Evolutionary conservation across 148 eudicot species (phyloP).

Genomic region (Amaranthus palmeri): DNA sequence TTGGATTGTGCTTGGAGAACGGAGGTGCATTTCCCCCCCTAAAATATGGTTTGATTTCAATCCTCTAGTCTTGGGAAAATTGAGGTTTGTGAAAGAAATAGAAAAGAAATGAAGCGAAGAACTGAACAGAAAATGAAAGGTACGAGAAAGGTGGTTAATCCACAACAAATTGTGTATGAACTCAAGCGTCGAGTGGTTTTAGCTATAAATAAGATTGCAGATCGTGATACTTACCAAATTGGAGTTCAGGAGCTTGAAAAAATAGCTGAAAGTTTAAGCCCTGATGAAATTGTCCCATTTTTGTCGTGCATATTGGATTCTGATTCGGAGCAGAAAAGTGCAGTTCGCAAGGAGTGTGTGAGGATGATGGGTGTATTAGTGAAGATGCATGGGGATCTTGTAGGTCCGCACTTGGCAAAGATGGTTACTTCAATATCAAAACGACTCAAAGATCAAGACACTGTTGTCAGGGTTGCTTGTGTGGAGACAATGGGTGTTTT

Average conservation of each 20-base stretch:
- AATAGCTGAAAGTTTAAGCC: slow-evolving; percentile 46
- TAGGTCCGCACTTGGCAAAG: slow-evolving; percentile 57
- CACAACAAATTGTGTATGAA: slow-evolving; percentile 60
- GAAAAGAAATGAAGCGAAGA: slow-evolving; percentile 42
- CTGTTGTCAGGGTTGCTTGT: slow-evolving; percentile 71
- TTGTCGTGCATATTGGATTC: slow-evolving; percentile 71
- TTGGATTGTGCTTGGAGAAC: slow-evolving; percentile 15
- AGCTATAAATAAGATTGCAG: slow-evolving; percentile 73
- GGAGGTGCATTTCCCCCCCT: neutral
- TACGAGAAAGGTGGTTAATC: slow-evolving; percentile 42
- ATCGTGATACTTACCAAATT: slow-evolving; percentile 70
- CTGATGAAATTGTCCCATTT: slow-evolving; percentile 59
- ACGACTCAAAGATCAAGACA: slow-evolving; percentile 79
- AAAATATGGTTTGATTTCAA: neutral
- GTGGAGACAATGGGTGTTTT: slow-evolving; percentile 66
- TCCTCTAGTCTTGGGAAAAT: neutral
- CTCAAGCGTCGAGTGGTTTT: slow-evolving; percentile 60
- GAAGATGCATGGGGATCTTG: slow-evolving; percentile 43
- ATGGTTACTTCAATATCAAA: slow-evolving; percentile 69
- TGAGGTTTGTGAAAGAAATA: neutral
- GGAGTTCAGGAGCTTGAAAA: slow-evolving; percentile 75
- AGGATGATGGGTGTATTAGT: slow-evolving; percentile 63
- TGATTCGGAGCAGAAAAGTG: slow-evolving; percentile 67
- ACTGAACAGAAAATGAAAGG: slow-evolving; percentile 48
- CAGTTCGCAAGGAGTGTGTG: slow-evolving; percentile 76